These are phyloP conservation scores for Tylopilus vinaceipallidus DNA, from an alignment of 768 basidiomycete genomes.

Conservation along the genomic window DNA sequence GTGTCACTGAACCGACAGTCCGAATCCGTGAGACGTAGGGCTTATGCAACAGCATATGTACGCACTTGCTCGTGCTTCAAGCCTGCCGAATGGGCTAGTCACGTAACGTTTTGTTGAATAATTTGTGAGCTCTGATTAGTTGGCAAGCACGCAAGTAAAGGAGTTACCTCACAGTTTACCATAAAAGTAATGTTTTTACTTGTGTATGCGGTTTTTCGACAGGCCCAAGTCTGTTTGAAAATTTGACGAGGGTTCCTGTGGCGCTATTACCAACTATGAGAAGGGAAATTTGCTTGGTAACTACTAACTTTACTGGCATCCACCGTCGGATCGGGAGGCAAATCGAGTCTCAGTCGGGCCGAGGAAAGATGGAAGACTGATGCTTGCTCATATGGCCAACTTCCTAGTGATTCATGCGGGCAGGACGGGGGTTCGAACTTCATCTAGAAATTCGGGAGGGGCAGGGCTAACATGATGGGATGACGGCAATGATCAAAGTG, in stretches of 20 bases:
- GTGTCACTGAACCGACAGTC: background rate
- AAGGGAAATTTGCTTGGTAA: too few relatives aligned
- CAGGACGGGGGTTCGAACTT: background rate
- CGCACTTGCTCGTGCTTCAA: too few relatives aligned
- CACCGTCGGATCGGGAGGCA: background rate
- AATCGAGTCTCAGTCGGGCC: background rate
- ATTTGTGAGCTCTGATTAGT: too few relatives aligned
- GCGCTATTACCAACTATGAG: background rate
- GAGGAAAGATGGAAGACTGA: background rate
- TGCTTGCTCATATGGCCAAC: too few relatives aligned
- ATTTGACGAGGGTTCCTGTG: background rate
- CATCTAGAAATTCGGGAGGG: background rate
- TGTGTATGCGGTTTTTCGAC: too few relatives aligned
- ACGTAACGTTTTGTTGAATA: too few relatives aligned
- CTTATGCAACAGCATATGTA: too few relatives aligned
- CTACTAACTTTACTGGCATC: background rate
- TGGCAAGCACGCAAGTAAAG: too few relatives aligned
- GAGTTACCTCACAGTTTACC: too few relatives aligned
- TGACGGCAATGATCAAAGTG: background rate
- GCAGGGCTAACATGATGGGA: background rate
- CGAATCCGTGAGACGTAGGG: background rate
- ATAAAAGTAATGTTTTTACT: too few relatives aligned
- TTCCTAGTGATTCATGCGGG: slow-evolving; percentile 2
- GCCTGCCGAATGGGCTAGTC: too few relatives aligned
- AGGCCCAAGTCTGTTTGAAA: background rate